Evolutionary conservation across 192 early-diverging fungal species (phyloP), one percentile per base, ranked within the genome.

Genomic region (Chytriomyces hyalinus): DNA sequence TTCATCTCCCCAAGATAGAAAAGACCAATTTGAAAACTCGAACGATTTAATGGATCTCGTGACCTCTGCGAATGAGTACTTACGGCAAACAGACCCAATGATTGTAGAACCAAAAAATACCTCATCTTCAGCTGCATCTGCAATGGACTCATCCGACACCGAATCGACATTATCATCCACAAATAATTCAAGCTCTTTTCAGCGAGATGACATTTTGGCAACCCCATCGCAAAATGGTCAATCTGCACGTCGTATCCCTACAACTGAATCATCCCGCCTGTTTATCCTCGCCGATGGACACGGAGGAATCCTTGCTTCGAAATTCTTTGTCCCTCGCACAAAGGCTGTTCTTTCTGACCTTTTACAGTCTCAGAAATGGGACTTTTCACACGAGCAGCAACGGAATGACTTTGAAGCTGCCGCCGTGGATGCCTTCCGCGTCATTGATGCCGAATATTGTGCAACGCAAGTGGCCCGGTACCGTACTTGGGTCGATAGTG

Each of bases 211-310:
- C 36, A 0, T 28, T 36, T 11, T 10, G 6, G 24, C 61, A 17
- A 11, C 61, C 13, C 67, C 13, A n/a, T 13, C 10, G 13, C 53
- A 63, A 73, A 36, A 36, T 36, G 26, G 24, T 13, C 63, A 65
- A 26, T 22, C 63, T 3, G 20, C 17, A 20, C 13, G 36, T 20
- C 28, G 13, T 15, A 11, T 62, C 17, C 72, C 72, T 17, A 64
- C 61, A 9, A 75, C 73, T 22, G 73, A 66, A 47, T 8, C 45
- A 36, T 47, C 78, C 22, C 70, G 78, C 10, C 22, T 90, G 5
- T 87, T 86, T 72, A 61, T 90, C 15, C 73, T 90, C 20, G 89
- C 89, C n/a, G 89, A 90, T 71, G 89, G 89, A 5, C 89, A 90
- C 67, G 89, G 88, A 43, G 89, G 89, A 13, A 79, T 80, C n/a